Evolutionary conservation across 1,284 basidiomycete genomes (phyloP), one percentile per base, ranked within the genome.

Genomic region (Takashimella koratensis): DNA sequence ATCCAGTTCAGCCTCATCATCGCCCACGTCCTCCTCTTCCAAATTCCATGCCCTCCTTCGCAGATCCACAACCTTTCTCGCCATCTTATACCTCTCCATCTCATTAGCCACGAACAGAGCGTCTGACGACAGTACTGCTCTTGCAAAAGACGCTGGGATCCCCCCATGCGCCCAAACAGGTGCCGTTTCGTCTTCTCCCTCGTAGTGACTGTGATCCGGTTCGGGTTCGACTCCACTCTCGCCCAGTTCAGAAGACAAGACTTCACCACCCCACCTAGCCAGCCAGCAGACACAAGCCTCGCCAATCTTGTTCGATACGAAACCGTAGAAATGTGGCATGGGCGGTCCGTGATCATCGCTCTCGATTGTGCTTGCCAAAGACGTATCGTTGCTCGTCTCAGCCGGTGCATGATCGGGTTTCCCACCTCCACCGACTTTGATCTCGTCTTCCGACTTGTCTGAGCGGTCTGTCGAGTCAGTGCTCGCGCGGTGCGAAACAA

Each of bases 231-330:
- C 22, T 10, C 10, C 42, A 36, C 16, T 36, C 16, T 36, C 16
- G 30, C 30, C 74, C 57, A 83, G 79, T 71, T 95, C 91, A 48
- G 82, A 80, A 11, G 73, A 70, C 43, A 95, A 80, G 53, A 94
- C 80, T 68, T 95, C 91, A 19, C 77, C 73, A 0, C 86, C 90
- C 91, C 92, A 96, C 36, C 89, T 81, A 0, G 86, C 81, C 11
- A 95, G 80, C 91, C 92, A 97, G 71, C 88, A 91, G 4, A 84
- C 83, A 61, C 86, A 87, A 0, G 90, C 87, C 74, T 95, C 90
- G 23, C 92, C 92, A 57, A 96, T 88, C 77, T 91, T 93, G 75
- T 92, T 84, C 0, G 88, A 88, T 4, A 90, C 80, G 21, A 83
- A 80, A 21, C 92, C 93, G 67, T 93, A 93, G 67, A 86, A 84